Evolutionary conservation across 177 flowering plant species (phyloP).

Genomic region (Vitis hybrid): DNA sequence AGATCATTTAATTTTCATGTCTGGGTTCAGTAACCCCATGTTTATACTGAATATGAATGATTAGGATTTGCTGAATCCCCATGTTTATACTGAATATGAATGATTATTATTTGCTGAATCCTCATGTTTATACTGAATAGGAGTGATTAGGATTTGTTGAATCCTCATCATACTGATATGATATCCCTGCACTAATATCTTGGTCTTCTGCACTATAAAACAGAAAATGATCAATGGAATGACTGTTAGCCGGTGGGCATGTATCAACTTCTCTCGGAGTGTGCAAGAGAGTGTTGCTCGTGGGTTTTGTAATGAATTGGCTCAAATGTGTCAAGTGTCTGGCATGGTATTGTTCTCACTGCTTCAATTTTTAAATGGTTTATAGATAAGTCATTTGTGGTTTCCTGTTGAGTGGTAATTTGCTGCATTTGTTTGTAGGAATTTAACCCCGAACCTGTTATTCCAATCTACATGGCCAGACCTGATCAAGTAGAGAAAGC

Average conservation of each 20-base stretch:
- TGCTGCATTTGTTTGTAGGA: constrained; percentile 42
- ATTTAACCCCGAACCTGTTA: constrained; percentile 80
- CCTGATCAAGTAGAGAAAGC: constrained; percentile 95
- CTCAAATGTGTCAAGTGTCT: constrained; percentile 94
- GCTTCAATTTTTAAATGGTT: not conserved
- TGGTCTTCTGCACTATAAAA: constrained; percentile 3
- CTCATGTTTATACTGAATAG: not conserved
- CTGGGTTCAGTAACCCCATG: too few relatives aligned
- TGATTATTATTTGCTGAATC: not conserved
- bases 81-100: not conserved
- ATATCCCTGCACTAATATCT: not conserved
- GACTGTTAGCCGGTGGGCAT: constrained; percentile 87
- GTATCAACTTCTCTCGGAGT: constrained; percentile 86
- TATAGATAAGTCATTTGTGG: not conserved
- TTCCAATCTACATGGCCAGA: constrained; percentile 68
- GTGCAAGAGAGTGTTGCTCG: constrained; percentile 93
- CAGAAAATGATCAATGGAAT: constrained; percentile 98
- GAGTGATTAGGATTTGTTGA: not conserved
- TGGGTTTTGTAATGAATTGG: constrained; percentile 82
- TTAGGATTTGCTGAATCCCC: not conserved
- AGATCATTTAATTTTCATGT: not conserved
- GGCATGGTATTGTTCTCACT: constrained; percentile 66
- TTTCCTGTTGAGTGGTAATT: constrained; percentile 1
- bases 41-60: not conserved
- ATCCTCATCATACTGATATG: not conserved